A percentile compares a stretch with the other conserved stretches of the same genome.
Evolutionary conservation across 352 stramenopile genomes (phyloP).

Genomic region (Phytopythium cucurbitacearum): DNA sequence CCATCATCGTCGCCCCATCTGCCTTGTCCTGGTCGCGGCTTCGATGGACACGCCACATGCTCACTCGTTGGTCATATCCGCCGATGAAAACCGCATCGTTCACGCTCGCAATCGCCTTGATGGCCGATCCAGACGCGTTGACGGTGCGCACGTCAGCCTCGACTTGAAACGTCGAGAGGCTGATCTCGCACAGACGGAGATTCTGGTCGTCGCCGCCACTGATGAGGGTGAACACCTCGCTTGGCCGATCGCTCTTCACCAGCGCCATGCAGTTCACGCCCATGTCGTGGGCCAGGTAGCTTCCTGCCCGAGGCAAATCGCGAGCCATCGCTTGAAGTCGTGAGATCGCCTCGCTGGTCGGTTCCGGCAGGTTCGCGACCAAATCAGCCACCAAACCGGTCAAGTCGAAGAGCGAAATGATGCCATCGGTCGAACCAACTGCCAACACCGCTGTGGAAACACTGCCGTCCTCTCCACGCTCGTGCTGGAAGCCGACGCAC

Average conservation of each 20-base stretch:
- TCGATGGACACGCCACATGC: slow-evolving; percentile 42
- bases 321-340: slow-evolving; percentile 22
- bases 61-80: slow-evolving; percentile 87
- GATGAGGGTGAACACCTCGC: slow-evolving; percentile 43
- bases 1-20: not conserved
- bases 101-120: slow-evolving; percentile 60
- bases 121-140: slow-evolving; percentile 79
- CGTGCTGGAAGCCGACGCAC: slow-evolving; percentile 42
- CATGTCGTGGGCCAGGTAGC: slow-evolving; percentile 83
- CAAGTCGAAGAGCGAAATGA: slow-evolving; percentile 75
- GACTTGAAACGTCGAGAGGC: slow-evolving; percentile 25
- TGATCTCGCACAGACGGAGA: slow-evolving; percentile 40
- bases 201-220: slow-evolving; percentile 84
- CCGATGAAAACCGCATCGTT: slow-evolving; percentile 44
- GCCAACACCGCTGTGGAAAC: slow-evolving; percentile 35
- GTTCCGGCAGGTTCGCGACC: not conserved
- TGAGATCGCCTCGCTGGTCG: slow-evolving; percentile 8
- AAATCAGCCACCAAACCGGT: slow-evolving; percentile 21
- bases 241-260: slow-evolving; percentile 12
- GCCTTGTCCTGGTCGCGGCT: not conserved
- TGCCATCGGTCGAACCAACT: slow-evolving; percentile 78
- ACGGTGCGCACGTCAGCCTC: slow-evolving; percentile 24
- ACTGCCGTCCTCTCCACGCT: not conserved
- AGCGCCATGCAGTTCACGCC: slow-evolving; percentile 66
- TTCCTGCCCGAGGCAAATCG: slow-evolving; percentile 28